Evolutionary conservation across 2,329 filamentous ascomycete genomes (phyloP).

Genomic region (Talaromyces marneffei): DNA sequence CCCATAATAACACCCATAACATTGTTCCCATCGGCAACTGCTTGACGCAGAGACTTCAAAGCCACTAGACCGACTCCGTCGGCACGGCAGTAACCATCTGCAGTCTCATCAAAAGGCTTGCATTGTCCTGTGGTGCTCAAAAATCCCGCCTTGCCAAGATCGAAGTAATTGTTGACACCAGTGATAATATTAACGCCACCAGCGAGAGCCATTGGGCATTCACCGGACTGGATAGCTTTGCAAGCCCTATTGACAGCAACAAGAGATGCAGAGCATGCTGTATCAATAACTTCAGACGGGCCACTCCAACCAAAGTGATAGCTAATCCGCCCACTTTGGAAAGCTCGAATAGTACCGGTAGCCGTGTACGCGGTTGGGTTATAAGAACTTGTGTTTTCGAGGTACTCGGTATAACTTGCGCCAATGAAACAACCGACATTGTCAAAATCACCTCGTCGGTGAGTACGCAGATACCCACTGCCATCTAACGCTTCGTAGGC

Average conservation of each 20-base stretch:
- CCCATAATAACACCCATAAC: conserved; percentile 34
- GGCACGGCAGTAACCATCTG: conserved; percentile 47
- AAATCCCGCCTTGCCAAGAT: conserved; percentile 33
- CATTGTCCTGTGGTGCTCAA: conserved; percentile 50
- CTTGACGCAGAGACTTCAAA: conserved; percentile 45
- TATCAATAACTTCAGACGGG: conserved; percentile 42
- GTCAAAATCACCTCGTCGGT: conserved; percentile 18
- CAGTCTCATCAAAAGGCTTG: conserved; percentile 42
- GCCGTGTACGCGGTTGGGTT: conserved; percentile 15
- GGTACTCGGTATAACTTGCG: conserved; percentile 20
- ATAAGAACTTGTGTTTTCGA: conserved; percentile 13
- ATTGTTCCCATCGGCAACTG: conserved; percentile 40
- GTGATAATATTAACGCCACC: conserved; percentile 24
- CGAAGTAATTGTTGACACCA: conserved; percentile 29
- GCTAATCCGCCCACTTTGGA: conserved; percentile 37
- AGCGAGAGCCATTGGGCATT: conserved; percentile 24
- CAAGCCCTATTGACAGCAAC: conserved; percentile 33
- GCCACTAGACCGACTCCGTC: conserved; percentile 48
- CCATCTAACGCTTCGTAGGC: conserved; percentile 35
- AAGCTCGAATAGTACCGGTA: conserved; percentile 31
- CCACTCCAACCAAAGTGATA: conserved; percentile 39
- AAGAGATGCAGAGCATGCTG: conserved; percentile 43
- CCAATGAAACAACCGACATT: conserved; percentile 22
- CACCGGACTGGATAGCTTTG: conserved; percentile 25
- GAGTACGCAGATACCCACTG: conserved; percentile 6